Evolutionary conservation across 345 rosid genomes (phyloP).

Genomic region (Citrus cavaleriei): DNA sequence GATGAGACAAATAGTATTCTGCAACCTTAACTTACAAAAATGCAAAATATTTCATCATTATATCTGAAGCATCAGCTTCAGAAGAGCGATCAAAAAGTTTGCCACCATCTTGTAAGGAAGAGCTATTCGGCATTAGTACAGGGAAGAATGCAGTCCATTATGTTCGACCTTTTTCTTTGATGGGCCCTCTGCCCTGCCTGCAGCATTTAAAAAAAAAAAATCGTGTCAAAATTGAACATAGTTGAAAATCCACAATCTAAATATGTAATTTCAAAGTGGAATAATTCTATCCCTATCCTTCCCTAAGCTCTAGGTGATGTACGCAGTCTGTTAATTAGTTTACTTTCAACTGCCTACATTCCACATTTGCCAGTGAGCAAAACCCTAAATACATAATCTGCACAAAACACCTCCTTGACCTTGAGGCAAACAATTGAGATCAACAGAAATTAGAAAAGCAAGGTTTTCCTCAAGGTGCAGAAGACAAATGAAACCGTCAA

Average conservation of each 20-base stretch:
- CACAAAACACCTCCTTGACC: neutral
- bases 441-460: neutral
- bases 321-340: neutral
- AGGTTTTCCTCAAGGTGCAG: neutral
- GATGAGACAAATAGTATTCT: neutral
- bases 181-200: constrained; percentile 49
- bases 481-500: neutral
- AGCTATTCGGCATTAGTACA: constrained; percentile 36
- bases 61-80: neutral
- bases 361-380: neutral
- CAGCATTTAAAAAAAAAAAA: constrained; percentile 3
- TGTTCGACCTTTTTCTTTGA: constrained; percentile 32
- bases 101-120: neutral
- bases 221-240: neutral
- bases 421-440: too few species aligned
- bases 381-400: neutral
- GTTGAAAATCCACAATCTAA: neutral
- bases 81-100: neutral
- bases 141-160: constrained; percentile 58
- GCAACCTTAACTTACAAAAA: neutral
- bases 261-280: neutral
- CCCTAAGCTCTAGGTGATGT: neutral
- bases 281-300: neutral
- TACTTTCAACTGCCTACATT: neutral
- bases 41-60: neutral